Evolutionary conservation across 768 basidiomycete genomes (phyloP).

Genomic region (Psilocybe subaeruginosa): DNA sequence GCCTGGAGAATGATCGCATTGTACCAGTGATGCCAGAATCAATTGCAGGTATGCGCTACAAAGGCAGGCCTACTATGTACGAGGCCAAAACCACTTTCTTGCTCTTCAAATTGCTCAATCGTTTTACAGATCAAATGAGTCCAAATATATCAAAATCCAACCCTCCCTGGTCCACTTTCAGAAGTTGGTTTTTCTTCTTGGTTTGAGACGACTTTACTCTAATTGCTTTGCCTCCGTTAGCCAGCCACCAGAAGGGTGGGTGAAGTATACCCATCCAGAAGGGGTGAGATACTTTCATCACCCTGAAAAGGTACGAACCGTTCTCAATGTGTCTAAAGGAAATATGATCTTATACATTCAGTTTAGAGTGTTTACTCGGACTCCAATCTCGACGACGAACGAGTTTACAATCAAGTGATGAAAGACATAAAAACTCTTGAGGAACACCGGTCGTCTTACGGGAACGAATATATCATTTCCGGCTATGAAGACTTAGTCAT

Average conservation of each 20-base stretch:
- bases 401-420: slow-evolving; percentile 33
- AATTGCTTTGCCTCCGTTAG: background rate
- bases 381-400: slow-evolving; percentile 46
- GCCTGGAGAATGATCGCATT: background rate
- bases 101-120: background rate
- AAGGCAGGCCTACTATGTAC: background rate
- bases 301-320: background rate
- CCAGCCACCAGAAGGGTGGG: background rate
- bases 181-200: background rate
- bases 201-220: background rate
- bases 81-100: background rate
- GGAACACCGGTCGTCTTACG: slow-evolving; percentile 22
- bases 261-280: background rate
- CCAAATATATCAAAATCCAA: background rate
- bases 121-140: background rate
- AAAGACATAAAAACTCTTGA: slow-evolving; percentile 34
- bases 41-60: background rate
- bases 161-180: background rate
- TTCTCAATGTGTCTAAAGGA: too few species aligned
- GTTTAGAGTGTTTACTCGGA: slow-evolving; percentile 57
- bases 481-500: slow-evolving; percentile 46
- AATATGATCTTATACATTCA: background rate
- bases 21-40: slow-evolving; percentile 1
- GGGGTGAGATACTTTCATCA: background rate
- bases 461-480: slow-evolving; percentile 29